Conservation (phyloP, 2,329 filamentous ascomycete genomes). For the Colletotrichum orbiculare region DNA sequence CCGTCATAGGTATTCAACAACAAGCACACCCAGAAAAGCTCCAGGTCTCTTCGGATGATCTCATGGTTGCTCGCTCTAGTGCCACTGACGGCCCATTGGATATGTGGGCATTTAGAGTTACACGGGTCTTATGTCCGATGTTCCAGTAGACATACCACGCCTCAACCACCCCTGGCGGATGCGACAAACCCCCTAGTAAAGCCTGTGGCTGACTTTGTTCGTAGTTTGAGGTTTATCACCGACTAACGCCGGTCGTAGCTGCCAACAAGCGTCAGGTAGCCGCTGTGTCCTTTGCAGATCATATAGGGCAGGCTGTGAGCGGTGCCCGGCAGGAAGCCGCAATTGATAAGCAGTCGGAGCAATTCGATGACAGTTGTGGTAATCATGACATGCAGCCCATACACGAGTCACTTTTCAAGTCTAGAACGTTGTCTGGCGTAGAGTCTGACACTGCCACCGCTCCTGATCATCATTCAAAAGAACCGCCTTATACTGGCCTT, state of each 20-base stretch:
- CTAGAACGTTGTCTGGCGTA: too few species aligned
- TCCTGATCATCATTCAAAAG: too few species aligned
- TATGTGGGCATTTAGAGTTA: conserved; percentile 23
- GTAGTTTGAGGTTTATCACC: conserved; percentile 10
- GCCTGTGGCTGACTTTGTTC: conserved; percentile 1
- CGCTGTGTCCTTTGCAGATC: too few species aligned
- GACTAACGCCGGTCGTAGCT: neutral
- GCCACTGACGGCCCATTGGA: neutral
- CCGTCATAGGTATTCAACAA: too few species aligned
- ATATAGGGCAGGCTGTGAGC: neutral
- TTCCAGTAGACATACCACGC: conserved; percentile 1
- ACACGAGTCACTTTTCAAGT: too few species aligned
- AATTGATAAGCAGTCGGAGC: conserved; percentile 6
- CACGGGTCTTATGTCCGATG: conserved; percentile 16
- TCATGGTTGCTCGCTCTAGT: conserved; percentile 13
- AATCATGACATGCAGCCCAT: too few species aligned
- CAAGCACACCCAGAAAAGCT: too few species aligned
- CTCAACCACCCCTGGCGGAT: too few species aligned
- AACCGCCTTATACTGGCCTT: too few species aligned
- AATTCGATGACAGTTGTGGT: neutral
- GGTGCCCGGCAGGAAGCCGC: neutral
- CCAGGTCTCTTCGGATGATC: conserved; percentile 3
- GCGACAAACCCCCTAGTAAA: neutral
- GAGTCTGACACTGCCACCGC: too few species aligned
- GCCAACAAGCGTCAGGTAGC: too few species aligned